Percentiles rank a stretch among this genome's conserved stretches.
Conservation (phyloP, 1,284 basidiomycete species). For the Sphaerobolus stellatus region DNA sequence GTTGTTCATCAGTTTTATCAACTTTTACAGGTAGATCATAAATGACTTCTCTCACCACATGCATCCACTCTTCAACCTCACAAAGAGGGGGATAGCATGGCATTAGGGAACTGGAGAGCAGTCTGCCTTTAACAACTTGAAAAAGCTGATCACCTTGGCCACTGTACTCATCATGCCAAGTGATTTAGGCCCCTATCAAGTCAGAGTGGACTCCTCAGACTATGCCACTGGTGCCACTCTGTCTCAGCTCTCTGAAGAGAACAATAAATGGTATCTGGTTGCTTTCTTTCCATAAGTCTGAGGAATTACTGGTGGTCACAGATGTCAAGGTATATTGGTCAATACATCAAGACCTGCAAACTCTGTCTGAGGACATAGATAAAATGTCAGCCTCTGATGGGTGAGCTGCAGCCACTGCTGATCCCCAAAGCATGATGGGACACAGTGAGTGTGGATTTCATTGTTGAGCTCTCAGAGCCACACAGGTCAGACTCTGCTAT, state of each 20-base stretch:
- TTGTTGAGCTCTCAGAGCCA: too few species aligned
- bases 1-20: constrained; percentile 18
- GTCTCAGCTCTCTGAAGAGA: not conserved
- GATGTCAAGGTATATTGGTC: too few species aligned
- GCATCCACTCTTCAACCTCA: constrained; percentile 16
- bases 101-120: not conserved
- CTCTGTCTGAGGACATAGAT: too few species aligned
- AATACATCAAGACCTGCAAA: too few species aligned
- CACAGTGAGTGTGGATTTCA: too few species aligned
- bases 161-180: not conserved
- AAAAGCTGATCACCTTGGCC: not conserved
- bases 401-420: too few species aligned
- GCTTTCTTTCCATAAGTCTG: too few species aligned
- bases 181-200: not conserved
- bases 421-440: too few species aligned
- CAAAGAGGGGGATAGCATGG: not conserved
- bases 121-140: not conserved
- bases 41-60: constrained; percentile 8
- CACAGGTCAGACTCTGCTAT: too few species aligned
- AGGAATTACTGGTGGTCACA: too few species aligned
- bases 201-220: not conserved
- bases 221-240: not conserved
- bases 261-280: too few species aligned
- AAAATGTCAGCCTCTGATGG: too few species aligned
- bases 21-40: constrained; percentile 21